Evolutionary conservation across 139 green algal genomes (phyloP).

Genomic region (Coelastrella sp.): DNA sequence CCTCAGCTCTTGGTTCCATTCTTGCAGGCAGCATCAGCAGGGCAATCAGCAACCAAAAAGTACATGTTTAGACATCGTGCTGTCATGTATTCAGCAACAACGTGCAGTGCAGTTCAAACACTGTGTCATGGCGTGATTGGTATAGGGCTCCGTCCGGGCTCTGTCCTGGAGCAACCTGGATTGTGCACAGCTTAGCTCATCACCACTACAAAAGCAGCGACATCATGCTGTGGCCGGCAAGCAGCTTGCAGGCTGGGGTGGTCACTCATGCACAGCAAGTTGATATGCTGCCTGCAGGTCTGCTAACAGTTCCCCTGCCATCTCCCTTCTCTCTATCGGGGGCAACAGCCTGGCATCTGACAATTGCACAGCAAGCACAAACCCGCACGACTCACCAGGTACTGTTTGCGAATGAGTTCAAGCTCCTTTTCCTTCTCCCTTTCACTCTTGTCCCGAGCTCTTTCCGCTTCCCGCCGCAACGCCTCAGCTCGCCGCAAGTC

Average conservation of each 20-base stretch:
- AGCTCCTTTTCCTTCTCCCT: conserved; percentile 89
- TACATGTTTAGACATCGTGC: neutral
- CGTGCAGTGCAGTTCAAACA: neutral
- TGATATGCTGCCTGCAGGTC: too few species aligned
- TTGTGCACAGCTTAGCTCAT: too few species aligned
- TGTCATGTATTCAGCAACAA: neutral
- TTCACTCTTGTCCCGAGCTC: conserved; percentile 54
- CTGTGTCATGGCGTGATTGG: too few species aligned
- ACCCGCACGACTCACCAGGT: conserved; percentile 72
- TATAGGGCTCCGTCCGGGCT: too few species aligned
- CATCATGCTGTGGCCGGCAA: neutral
- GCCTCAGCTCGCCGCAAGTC: conserved; percentile 39
- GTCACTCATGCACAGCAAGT: too few species aligned
- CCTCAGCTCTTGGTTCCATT: too few species aligned
- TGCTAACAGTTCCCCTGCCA: too few species aligned
- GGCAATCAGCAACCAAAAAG: neutral
- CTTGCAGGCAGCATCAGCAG: neutral
- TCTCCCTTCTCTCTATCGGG: too few species aligned
- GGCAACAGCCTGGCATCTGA: too few species aligned
- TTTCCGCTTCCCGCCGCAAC: conserved; percentile 11
- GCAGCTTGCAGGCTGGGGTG: neutral
- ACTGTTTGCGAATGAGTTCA: conserved; percentile 94
- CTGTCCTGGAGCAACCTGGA: too few species aligned
- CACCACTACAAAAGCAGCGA: neutral
- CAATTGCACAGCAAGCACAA: neutral